A percentile compares a stretch with the other conserved stretches of the same genome.
Conservation (phyloP, 192 early-diverging fungal genomes). For the Haplosporangium gracile region DNA sequence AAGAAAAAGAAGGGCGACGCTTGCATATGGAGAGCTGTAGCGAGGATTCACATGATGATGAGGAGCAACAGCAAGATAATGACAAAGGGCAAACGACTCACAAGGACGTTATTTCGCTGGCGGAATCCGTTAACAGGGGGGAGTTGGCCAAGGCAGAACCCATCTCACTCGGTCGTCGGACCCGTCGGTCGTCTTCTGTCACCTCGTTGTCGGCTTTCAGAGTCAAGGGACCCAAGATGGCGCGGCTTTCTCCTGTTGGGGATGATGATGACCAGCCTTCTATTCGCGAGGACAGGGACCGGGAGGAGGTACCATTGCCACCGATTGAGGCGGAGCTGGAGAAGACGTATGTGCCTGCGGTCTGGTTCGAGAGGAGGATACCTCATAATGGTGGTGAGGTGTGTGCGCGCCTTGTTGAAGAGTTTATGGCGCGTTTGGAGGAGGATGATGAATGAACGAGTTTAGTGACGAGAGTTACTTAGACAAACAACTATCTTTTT, state of each 20-base stretch:
- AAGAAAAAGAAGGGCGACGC: slow-evolving; percentile 13
- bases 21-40: slow-evolving; percentile 33
- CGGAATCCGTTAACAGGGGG: background rate
- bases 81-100: background rate
- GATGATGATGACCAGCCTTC: background rate
- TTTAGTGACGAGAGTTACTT: background rate
- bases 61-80: background rate
- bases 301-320: background rate
- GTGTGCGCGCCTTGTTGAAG: slow-evolving; percentile 38
- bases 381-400: slow-evolving; percentile 48
- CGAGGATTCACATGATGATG: background rate
- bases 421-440: slow-evolving; percentile 35
- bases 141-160: background rate
- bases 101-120: background rate
- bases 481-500: background rate
- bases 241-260: background rate
- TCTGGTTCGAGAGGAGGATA: slow-evolving; percentile 46
- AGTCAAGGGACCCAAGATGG: slow-evolving; percentile 36
- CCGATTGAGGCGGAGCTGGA: background rate
- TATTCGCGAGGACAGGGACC: background rate
- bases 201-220: slow-evolving; percentile 30
- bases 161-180: background rate
- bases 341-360: slow-evolving; percentile 3
- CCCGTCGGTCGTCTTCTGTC: slow-evolving; percentile 24
- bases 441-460: background rate